Conservation (phyloP, 352 stramenopile genomes). For the Globisporangium spiculum region DNA sequence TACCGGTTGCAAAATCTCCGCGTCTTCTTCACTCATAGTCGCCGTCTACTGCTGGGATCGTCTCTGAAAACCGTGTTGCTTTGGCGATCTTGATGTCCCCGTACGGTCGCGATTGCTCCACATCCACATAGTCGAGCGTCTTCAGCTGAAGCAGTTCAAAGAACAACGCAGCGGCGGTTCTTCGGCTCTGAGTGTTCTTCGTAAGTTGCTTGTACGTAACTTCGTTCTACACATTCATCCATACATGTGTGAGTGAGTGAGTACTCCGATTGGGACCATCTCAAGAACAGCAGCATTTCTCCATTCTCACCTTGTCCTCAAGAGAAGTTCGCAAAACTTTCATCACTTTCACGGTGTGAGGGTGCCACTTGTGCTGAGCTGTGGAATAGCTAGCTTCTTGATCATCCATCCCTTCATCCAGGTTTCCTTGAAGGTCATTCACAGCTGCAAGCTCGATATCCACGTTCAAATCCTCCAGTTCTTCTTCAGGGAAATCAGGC, state of each 20-base stretch:
- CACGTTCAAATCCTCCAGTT: slow-evolving; percentile 68
- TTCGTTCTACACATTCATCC: slow-evolving; percentile 31
- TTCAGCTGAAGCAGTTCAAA: slow-evolving; percentile 98
- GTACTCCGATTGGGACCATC: not conserved
- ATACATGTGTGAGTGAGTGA: not conserved
- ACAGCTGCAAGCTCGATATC: slow-evolving; percentile 80
- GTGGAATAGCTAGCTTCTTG: slow-evolving; percentile 36
- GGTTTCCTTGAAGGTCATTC: slow-evolving; percentile 73
- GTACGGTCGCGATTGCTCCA: slow-evolving; percentile 92
- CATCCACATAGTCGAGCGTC: slow-evolving; percentile 96
- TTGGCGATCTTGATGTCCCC: slow-evolving; percentile 92
- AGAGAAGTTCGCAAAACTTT: slow-evolving; percentile 79
- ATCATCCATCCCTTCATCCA: slow-evolving; percentile 35
- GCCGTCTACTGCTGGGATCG: slow-evolving; percentile 78
- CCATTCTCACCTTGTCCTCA: slow-evolving; percentile 48
- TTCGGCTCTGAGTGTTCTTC: slow-evolving; percentile 72
- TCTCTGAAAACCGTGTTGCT: slow-evolving; percentile 60
- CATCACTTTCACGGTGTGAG: slow-evolving; percentile 96
- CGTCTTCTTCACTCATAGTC: slow-evolving; percentile 20
- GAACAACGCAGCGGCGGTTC: slow-evolving; percentile 93
- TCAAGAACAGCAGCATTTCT: not conserved
- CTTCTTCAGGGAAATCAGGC: slow-evolving; percentile 30
- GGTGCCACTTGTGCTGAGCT: slow-evolving; percentile 95
- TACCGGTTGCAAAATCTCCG: slow-evolving; percentile 1
- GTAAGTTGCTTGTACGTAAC: slow-evolving; percentile 87